Conservation (phyloP, 2,329 filamentous ascomycete species). For the Fusarium piperis region DNA sequence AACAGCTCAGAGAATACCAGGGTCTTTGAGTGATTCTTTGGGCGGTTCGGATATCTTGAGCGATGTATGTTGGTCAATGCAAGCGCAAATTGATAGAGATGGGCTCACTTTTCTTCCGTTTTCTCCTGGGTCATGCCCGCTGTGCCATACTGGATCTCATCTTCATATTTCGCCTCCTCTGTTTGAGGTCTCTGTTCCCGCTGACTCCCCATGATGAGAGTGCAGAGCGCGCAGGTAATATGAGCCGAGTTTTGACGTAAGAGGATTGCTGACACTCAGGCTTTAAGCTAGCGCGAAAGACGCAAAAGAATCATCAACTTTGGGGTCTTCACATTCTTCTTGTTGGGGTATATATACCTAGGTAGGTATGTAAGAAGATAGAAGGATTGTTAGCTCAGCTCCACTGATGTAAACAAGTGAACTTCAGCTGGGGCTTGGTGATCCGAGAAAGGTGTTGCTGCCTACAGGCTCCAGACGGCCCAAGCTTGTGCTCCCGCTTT, state of each 20-base stretch:
- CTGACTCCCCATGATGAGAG: constrained; percentile 16
- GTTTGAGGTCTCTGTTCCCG: constrained; percentile 17
- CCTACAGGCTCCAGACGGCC: constrained; percentile 22
- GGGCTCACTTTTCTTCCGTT: constrained; percentile 54
- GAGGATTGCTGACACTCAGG: no score
- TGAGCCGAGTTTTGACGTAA: neutral
- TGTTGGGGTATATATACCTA: neutral
- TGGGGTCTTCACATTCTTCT: neutral
- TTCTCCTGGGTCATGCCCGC: constrained; percentile 53
- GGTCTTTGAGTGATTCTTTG: constrained; percentile 81
- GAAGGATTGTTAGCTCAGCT: neutral
- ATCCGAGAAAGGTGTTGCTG: constrained; percentile 23
- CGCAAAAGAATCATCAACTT: neutral
- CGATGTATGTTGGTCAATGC: constrained; percentile 37
- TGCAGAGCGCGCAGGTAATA: neutral
- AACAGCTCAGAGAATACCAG: constrained; percentile 85
- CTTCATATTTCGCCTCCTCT: constrained; percentile 58
- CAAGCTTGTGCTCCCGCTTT: constrained; percentile 9
- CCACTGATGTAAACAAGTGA: constrained; percentile 5
- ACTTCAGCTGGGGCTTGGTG: constrained; percentile 7
- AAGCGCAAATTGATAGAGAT: neutral
- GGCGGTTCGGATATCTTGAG: constrained; percentile 83
- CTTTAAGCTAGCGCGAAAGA: neutral
- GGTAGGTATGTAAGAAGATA: neutral
- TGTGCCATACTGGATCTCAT: constrained; percentile 60